Evolutionary conservation across 169 alveolate genomes (phyloP).

Genomic region (Plasmodium malariae): DNA sequence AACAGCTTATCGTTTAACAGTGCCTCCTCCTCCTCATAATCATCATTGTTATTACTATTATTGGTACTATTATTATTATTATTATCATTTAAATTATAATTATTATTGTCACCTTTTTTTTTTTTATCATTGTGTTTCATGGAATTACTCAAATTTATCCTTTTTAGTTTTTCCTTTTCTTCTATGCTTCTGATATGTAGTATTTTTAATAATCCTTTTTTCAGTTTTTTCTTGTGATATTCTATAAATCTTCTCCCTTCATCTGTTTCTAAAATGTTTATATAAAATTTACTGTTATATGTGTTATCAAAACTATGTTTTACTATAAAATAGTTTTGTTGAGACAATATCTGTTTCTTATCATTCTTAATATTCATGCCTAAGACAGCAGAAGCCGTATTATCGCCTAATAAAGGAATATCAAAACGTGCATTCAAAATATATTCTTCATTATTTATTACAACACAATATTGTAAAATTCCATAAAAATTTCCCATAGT

Average conservation of each 20-base stretch:
- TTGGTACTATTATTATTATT: slow-evolving; percentile 1
- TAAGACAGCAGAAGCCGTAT: slow-evolving; percentile 64
- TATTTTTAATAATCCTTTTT: slow-evolving; percentile 54
- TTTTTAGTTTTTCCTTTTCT: slow-evolving; percentile 64
- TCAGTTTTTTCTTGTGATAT: slow-evolving; percentile 68
- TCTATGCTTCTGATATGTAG: slow-evolving; percentile 58
- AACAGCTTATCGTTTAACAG: slow-evolving; percentile 6
- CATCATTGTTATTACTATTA: neutral
- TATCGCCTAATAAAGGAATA: slow-evolving; percentile 74
- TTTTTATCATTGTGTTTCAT: slow-evolving; percentile 4
- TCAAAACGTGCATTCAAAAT: slow-evolving; percentile 76
- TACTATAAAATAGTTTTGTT: slow-evolving; percentile 64
- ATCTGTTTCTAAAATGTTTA: slow-evolving; percentile 75
- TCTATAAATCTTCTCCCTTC: slow-evolving; percentile 73
- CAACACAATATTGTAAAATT: slow-evolving; percentile 76
- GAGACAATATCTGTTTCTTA: slow-evolving; percentile 47
- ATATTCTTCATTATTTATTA: slow-evolving; percentile 73
- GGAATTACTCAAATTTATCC: slow-evolving; percentile 24
- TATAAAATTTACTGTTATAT: slow-evolving; percentile 70
- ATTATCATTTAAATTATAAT: neutral
- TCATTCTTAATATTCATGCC: slow-evolving; percentile 75
- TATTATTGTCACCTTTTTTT: neutral
- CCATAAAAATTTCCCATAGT: slow-evolving; percentile 78
- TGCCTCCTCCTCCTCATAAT: slow-evolving; percentile 10
- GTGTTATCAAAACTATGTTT: slow-evolving; percentile 74